Base-by-base conservation (phyloP, 352 stramenopile species). In the Phytophthora citricola region DNA sequence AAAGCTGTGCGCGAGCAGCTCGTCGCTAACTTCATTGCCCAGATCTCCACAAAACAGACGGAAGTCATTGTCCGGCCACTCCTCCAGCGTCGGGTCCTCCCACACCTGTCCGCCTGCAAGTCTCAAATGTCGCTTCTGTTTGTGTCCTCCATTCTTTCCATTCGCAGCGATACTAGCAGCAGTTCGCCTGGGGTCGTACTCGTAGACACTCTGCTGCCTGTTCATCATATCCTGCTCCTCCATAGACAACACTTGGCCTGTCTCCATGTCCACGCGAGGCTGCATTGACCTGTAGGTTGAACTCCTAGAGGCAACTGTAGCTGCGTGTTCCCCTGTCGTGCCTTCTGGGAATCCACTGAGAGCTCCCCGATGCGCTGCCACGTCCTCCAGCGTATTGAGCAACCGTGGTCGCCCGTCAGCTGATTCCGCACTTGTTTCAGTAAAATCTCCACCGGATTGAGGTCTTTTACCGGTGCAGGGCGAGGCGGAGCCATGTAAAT, bases 11-110 rank as follows among this genome's bases (percentile, higher is more conserved):
- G 79, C 71, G 12, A 96, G 64, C 45, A 97, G 63, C 62, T 97
- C 77, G 63, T 98, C 90, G 46, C 83, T 96, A 8, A 98, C 85
- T 62, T 98, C 95, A 52, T 97, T 97, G 52, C 91, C 91, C 31
- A 99, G 60, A 56, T 99, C 96, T 22, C 97, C 97, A 31, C 97
- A 94, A 70, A 99, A 99, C 14, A 99, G 75, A 2, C 96, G 90
- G 75, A 98, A 98, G 72, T 99, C 96, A 72, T 98, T 98, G 17
- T 97, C 89, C 0, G 96, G 96, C 95, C 95, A 99, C 56, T 99
- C 92, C 5, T 81, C 80, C 15, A 99, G 78, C 24, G 93, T 98
- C 32, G 69, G 50, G 66, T 99, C 96, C 22, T 95, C 87, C 94
- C 95, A 99, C 6, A 97, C 84, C 59, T 98, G 79, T 8, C 94